phyloP scores from a whole-genome alignment of 2,329 filamentous ascomycete genomes.

The Hymenoscyphus infarciens region DNA sequence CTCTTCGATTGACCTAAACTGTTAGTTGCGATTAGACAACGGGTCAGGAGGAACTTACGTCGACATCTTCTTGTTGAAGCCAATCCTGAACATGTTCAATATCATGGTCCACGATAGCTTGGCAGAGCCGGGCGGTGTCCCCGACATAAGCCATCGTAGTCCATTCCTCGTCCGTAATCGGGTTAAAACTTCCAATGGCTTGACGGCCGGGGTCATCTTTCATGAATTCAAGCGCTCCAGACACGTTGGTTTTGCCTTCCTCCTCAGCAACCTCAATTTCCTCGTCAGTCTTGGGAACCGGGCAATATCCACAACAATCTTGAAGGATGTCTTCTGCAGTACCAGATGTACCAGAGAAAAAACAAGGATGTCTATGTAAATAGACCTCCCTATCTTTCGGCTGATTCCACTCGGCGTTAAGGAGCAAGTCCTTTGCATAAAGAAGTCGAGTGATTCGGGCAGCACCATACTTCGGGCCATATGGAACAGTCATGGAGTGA shows the following conservation, averaged over 20 bases:
- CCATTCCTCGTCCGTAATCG: slow-evolving; percentile 78
- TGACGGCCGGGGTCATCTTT: slow-evolving; percentile 81
- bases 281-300: slow-evolving; percentile 62
- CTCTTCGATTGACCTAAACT: slow-evolving; percentile 63
- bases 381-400: slow-evolving; percentile 70
- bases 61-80: slow-evolving; percentile 62
- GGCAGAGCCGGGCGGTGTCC: slow-evolving; percentile 71
- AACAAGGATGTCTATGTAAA: slow-evolving; percentile 79
- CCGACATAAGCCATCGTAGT: slow-evolving; percentile 89
- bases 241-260: slow-evolving; percentile 73
- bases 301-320: slow-evolving; percentile 81
- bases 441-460: slow-evolving; percentile 77
- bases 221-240: slow-evolving; percentile 69
- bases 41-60: slow-evolving; percentile 39
- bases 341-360: slow-evolving; percentile 56
- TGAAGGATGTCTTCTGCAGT: slow-evolving; percentile 68
- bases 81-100: slow-evolving; percentile 67
- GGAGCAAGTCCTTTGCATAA: slow-evolving; percentile 74
- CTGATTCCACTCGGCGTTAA: slow-evolving; percentile 86
- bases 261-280: slow-evolving; percentile 68
- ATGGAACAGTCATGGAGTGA: slow-evolving; percentile 71
- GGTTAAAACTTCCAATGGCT: slow-evolving; percentile 70
- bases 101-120: slow-evolving; percentile 75
- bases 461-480: slow-evolving; percentile 58
- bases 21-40: neutral